phyloP scores from a whole-genome alignment of 768 basidiomycete genomes.

The Phylloporus sp. region DNA sequence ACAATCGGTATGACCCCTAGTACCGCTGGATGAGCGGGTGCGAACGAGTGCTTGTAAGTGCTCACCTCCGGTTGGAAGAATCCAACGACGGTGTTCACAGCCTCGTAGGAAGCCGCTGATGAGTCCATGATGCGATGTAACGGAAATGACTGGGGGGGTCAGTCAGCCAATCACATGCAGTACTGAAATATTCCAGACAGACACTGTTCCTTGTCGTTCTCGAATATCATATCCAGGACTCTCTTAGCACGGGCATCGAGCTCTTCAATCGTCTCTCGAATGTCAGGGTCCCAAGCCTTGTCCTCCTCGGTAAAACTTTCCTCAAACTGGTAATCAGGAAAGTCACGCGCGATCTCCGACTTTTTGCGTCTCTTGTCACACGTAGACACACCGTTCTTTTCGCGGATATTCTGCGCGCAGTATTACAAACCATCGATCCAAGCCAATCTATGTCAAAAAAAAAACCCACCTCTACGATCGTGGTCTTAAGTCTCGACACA shows the following conservation, averaged over 20 bases:
- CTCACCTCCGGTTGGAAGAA: constrained; percentile 63
- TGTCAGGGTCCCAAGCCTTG: constrained; percentile 50
- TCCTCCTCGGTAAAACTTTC: constrained; percentile 60
- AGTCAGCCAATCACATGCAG: not conserved
- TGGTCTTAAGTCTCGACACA: constrained; percentile 28
- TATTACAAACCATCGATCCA: no score
- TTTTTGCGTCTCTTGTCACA: constrained; percentile 60
- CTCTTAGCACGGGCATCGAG: constrained; percentile 44
- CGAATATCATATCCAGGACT: constrained; percentile 57
- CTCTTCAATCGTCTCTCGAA: constrained; percentile 50
- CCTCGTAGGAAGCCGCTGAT: constrained; percentile 53
- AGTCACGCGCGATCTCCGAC: constrained; percentile 45
- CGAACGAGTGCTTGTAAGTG: not conserved
- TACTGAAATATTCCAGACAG: constrained; percentile 20
- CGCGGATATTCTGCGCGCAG: constrained; percentile 53
- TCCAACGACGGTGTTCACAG: constrained; percentile 42
- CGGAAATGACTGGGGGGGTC: constrained; percentile 54
- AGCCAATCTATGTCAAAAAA: not conserved
- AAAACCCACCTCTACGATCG: constrained; percentile 53
- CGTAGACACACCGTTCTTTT: constrained; percentile 64
- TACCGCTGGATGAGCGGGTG: not conserved
- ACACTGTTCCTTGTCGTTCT: constrained; percentile 41
- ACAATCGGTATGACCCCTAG: constrained; percentile 25
- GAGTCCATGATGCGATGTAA: constrained; percentile 64
- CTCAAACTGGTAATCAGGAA: constrained; percentile 53